Percentiles rank a stretch among this genome's conserved stretches.
phyloP scores from a whole-genome alignment of 2,329 filamentous ascomycete species.

The Cadophora gregata region DNA sequence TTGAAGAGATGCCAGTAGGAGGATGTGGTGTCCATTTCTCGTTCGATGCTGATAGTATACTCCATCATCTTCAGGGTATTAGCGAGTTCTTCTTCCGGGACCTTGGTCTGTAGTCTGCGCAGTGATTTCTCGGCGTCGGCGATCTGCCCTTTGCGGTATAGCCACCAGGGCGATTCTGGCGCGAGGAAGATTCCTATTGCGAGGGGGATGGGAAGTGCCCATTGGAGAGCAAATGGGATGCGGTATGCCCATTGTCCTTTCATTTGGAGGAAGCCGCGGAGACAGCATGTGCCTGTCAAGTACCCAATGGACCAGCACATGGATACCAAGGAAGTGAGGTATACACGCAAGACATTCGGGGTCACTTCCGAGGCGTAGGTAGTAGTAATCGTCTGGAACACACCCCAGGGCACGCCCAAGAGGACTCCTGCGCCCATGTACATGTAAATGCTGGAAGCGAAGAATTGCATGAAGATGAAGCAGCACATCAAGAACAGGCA shows the following conservation, averaged over 20 bases:
- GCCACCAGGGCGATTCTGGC: constrained; percentile 56
- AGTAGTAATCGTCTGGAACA: constrained; percentile 49
- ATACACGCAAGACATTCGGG: constrained; percentile 55
- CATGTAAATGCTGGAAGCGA: constrained; percentile 51
- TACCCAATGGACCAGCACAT: constrained; percentile 58
- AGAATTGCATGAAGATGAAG: constrained; percentile 56
- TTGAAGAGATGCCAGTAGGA: constrained; percentile 55
- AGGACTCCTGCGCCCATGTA: constrained; percentile 54
- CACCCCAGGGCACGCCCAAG: constrained; percentile 55
- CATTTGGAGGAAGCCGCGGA: constrained; percentile 50
- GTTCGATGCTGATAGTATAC: constrained; percentile 60
- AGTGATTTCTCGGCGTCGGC: constrained; percentile 49
- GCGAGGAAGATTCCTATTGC: constrained; percentile 51
- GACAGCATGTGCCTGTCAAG: constrained; percentile 53
- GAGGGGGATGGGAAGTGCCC: constrained; percentile 55
- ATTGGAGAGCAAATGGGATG: constrained; percentile 55
- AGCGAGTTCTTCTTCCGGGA: constrained; percentile 47
- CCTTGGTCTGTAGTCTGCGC: constrained; percentile 38
- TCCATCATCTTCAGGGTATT: constrained; percentile 57
- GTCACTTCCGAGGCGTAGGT: constrained; percentile 52
- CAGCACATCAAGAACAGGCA: constrained; percentile 50
- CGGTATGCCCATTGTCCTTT: constrained; percentile 54
- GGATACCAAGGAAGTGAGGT: constrained; percentile 57
- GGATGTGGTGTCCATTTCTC: constrained; percentile 48
- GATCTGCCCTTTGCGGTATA: constrained; percentile 51